Base-by-base conservation (phyloP, 352 stramenopile genomes). In the Phytophthora pluvialis region DNA sequence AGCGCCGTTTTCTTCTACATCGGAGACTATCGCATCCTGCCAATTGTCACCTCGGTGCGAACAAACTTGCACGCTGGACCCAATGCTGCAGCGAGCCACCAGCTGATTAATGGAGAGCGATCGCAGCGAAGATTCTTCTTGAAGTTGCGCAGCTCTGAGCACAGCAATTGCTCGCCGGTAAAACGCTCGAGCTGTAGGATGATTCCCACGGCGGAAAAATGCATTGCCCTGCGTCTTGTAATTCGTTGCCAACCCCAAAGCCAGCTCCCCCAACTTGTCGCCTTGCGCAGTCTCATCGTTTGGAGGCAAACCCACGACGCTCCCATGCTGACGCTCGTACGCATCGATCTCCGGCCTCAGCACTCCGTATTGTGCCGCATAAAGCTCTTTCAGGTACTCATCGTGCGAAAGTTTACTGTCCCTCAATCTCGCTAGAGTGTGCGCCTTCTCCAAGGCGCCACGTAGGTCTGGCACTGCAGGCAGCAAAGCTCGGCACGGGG, bases 171-270 rank as follows among this genome's bases (percentile, higher is more conserved):
- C 80, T 46, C 77, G 81, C 7, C 76, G 77, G 45, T 93, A 93
- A 67, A 91, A 91, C 3, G 67, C 44, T 28, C 80, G 76, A 21
- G 85, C 75, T 4, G 80, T 82, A 1, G 72, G 56, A 43, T 82
- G 85, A 33, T 93, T 90, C 0, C 81, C 85, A 3, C 76, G 75
- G 11, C 74, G 72, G 53, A 90, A 93, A 47, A 86, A 91, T 13
- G 31, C 29, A 40, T 93, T 93, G 11, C 85, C 82, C 11, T 62
- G 67, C 11, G 58, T 55, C 56, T 93, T 93, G 55, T 75, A 83
- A 1, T 67, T 60, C 1, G 60, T 64, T 21, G 73, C 70, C 9
- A 62, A 10, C 12, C 70, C 47, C 8, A 90, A 43, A 28, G 55
- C 67, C 1, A 53, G 15, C 10, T 72, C 60, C 0, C 31, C 50